phyloP scores from a whole-genome alignment of 2,329 filamentous ascomycete species.

The Fusarium scirpi region DNA sequence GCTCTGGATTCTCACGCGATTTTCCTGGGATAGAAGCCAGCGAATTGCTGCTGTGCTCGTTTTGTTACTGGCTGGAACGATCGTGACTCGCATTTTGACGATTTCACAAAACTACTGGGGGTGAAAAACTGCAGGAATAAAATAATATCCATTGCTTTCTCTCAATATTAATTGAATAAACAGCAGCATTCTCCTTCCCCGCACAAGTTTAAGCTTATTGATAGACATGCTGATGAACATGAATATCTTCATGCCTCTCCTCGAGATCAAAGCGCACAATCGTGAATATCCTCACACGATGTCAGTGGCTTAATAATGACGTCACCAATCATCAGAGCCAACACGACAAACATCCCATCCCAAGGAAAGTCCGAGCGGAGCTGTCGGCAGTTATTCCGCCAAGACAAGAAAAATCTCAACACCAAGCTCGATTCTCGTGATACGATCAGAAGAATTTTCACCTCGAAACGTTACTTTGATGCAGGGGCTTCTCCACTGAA shows the following conservation, averaged over 20 bases:
- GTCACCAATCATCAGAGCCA: not conserved
- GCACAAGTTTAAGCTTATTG: not conserved
- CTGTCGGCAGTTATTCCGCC: constrained; percentile 2
- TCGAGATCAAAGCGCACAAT: not conserved
- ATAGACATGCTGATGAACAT: not conserved
- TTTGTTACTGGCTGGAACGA: constrained; percentile 39
- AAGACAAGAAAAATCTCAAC: constrained; percentile 14
- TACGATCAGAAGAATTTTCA: constrained; percentile 11
- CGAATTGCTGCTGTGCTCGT: constrained; percentile 49
- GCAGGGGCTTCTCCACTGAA: constrained; percentile 6
- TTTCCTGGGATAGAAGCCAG: constrained; percentile 47
- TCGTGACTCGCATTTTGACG: not conserved
- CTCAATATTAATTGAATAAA: not conserved
- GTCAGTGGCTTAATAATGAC: constrained; percentile 8
- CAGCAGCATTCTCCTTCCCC: not conserved
- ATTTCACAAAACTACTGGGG: too few relatives aligned
- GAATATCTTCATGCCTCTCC: not conserved
- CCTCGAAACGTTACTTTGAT: not conserved
- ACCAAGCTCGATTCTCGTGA: not conserved
- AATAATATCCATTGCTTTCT: accelerated
- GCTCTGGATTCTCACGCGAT: too few relatives aligned
- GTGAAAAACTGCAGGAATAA: too few relatives aligned
- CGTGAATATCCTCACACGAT: constrained; percentile 1
- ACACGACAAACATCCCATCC: not conserved
- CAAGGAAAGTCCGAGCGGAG: not conserved